A percentile compares a stretch with the other conserved stretches of the same genome.
These are phyloP conservation scores for Phytophthora palmivora DNA, from an alignment of 352 stramenopile species.

Conservation along the genomic window DNA sequence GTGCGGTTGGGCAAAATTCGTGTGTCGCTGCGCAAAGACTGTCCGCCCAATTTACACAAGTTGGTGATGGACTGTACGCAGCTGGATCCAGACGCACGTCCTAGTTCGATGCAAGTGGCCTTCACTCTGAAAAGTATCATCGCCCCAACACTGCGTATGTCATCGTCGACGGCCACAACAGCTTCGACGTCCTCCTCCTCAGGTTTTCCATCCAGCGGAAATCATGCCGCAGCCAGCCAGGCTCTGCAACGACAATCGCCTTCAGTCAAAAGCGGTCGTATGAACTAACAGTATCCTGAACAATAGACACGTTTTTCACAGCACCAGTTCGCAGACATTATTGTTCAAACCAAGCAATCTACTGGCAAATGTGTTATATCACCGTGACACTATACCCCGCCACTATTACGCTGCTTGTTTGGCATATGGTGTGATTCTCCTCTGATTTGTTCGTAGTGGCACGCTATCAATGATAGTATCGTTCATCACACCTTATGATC, in stretches of 20 bases:
- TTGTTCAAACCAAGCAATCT: too few relatives aligned
- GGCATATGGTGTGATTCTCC: not conserved
- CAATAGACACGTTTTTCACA: not conserved
- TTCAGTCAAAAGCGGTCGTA: constrained; percentile 21
- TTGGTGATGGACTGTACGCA: constrained; percentile 66
- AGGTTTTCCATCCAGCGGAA: constrained; percentile 17
- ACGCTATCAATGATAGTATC: not conserved
- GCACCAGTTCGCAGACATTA: not conserved
- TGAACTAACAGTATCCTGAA: not conserved
- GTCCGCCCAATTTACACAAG: constrained; percentile 57
- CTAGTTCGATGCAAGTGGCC: constrained; percentile 75
- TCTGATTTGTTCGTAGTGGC: not conserved
- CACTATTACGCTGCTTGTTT: too few relatives aligned
- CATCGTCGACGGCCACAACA: constrained; percentile 32
- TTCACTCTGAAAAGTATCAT: constrained; percentile 83
- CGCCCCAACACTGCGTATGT: constrained; percentile 50
- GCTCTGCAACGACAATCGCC: constrained; percentile 14
- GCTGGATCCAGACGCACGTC: constrained; percentile 66
- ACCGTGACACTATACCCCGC: too few relatives aligned
- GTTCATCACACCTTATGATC: too few relatives aligned
- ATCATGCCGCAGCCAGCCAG: constrained; percentile 13
- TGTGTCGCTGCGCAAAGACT: constrained; percentile 64
- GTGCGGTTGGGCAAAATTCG: constrained; percentile 62
- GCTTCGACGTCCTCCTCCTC: constrained; percentile 22
- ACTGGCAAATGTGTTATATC: too few relatives aligned